Base-by-base conservation (phyloP, 495 filamentous ascomycete genomes). In the Penicillium samsonianum region DNA sequence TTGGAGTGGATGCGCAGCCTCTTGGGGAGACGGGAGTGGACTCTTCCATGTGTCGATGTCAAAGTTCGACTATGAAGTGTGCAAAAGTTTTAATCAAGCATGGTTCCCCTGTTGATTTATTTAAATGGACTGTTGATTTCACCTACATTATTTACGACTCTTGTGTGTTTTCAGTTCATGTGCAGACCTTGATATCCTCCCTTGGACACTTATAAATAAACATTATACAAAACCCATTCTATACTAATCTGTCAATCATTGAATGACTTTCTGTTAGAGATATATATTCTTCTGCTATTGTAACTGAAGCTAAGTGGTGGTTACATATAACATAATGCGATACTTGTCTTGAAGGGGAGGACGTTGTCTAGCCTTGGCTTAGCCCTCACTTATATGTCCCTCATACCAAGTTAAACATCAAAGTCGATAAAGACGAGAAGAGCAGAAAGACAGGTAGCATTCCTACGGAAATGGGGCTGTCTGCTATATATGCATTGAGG, bases 1-100 rank as follows among this genome's bases (percentile, higher is more conserved):
- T 65, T 93, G 30, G 89, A 91, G 65, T 96, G 91, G 91, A 70
- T 94, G 49, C 76, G 91, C 50, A 91, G 84, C 70, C 67, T 90
- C 42, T 70, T 93, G 6, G 90, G 90, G 10, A 77, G 80, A 54
- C 80, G 88, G 54, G 90, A 94, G 62, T 96, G 90, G 90, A 84
- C 85, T 53, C 74, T 96, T 42, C 88, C 90, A 44, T 94, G 90
- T 69, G 78, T 96, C 61, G 90, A 94, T 75, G 82, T 96, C 17
- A 86, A 88, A 62, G 83, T 96, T 20, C 78, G 88, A 37, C 67
- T 92, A 56, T 92, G 63, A 71, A 41, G 14, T 38, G 40, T 2
- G 10, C 8, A 19, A 48, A 31, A 42, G 25, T 20, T 31, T 31
- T 31, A 17, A 7, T 48, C 20, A 14, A 26, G 23, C n/a, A 41